Evolutionary conservation across 352 stramenopile species (phyloP), one percentile per base, ranked within the genome.

Genomic region (Globisporangium lucens): DNA sequence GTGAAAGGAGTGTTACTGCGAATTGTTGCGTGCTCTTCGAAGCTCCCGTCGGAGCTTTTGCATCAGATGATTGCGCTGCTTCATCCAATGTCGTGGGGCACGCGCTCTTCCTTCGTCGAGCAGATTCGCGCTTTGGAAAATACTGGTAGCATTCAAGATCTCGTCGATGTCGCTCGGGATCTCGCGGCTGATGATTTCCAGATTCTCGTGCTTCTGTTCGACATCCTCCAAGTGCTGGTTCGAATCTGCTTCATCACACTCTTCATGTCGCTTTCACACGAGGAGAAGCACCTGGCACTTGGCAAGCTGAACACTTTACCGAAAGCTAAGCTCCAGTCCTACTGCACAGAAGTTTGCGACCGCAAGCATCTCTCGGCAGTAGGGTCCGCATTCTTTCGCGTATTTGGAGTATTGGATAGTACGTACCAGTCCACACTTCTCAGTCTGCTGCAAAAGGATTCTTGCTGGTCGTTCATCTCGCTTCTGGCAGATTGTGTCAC

Each of bases 1-100:
- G 82, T 87, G 46, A 89, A 85, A 51, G 80, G 80, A 1, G 79
- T 90, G 1, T 36, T 90, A 6, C 73, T 90, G 35, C 80, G 82
- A 10, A 85, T 90, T 38, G 81, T 90, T 46, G 75, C 78, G 46
- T 85, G 82, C 22, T 80, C 77, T 6, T 76, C 77, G 41, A 75
- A 72, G 1, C 61, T 89, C 2, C 49, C 72, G 8, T 63, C 74
- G 0, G 68, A 83, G 3, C 47, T 90, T 7, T 68, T 89, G 64
- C 73, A 87, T 24, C 22, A 72, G 4, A 67, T 89, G 24, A 75
- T 91, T 3, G 69, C 68, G 24, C 64, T 89, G 30, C 74, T 90
- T 0, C 61, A 80, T 20, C 77, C 71, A 22, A 77, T 89, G 65
- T 68, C 75, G 6, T 91, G 82, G 82, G 73, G 77, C 1, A 78